These are phyloP conservation scores for Kodamaea sagamina DNA, from an alignment of 805 yeast species.

Conservation along the genomic window DNA sequence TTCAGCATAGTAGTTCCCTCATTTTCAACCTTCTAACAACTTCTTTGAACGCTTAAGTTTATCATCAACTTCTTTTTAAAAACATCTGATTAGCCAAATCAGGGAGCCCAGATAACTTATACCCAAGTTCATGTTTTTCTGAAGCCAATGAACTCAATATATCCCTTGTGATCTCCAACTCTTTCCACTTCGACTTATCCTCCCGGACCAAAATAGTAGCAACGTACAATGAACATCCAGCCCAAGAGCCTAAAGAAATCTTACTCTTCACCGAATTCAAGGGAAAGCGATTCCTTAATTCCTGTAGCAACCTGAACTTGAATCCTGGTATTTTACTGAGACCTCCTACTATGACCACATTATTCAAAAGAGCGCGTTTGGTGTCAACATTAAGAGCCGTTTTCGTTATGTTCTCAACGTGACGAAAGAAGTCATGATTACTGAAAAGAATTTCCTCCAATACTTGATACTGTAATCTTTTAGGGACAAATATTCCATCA, in stretches of 20 bases:
- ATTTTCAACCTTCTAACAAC: neutral
- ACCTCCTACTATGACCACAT: constrained; percentile 29
- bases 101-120: constrained; percentile 11
- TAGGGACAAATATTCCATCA: constrained; percentile 17
- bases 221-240: constrained; percentile 33
- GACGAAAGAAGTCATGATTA: constrained; percentile 11
- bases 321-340: constrained; percentile 27
- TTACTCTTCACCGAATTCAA: constrained; percentile 9
- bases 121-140: constrained; percentile 8
- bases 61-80: neutral
- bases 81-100: constrained; percentile 1
- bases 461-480: constrained; percentile 16
- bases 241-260: constrained; percentile 34
- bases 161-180: constrained; percentile 26
- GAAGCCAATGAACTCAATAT: constrained; percentile 10
- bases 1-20: no score
- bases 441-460: constrained; percentile 15
- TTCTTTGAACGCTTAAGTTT: neutral
- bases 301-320: constrained; percentile 18
- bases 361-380: constrained; percentile 18
- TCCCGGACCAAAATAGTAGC: constrained; percentile 21
- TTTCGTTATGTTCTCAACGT: constrained; percentile 13
- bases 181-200: constrained; percentile 20
- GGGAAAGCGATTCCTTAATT: constrained; percentile 11
- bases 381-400: constrained; percentile 22